phyloP scores from a whole-genome alignment of 306 rosid genomes.

The Medicago lupulina region DNA sequence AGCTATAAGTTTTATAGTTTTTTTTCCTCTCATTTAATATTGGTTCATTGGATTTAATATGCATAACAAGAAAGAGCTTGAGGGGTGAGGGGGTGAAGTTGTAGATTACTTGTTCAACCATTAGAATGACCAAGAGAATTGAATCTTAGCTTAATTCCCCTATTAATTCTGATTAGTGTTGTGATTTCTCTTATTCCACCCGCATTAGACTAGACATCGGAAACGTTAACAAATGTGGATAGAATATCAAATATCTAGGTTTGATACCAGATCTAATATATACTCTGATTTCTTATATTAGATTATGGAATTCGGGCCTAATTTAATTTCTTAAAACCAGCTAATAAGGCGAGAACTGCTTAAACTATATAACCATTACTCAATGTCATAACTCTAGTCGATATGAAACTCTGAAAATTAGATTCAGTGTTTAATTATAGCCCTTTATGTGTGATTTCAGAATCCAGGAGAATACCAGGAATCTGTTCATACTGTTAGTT shows the following conservation, averaged over 20 bases:
- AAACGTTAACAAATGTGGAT: not conserved
- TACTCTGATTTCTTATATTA: not conserved
- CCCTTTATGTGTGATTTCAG: constrained; percentile 50
- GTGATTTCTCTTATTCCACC: not conserved
- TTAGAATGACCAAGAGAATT: constrained; percentile 13
- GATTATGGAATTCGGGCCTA: not conserved
- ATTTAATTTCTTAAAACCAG: not conserved
- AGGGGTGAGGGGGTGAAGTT: constrained; percentile 9
- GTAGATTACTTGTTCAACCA: constrained; percentile 28
- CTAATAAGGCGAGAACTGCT: not conserved
- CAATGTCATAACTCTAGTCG: not conserved
- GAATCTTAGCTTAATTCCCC: constrained; percentile 1
- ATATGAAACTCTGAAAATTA: not conserved
- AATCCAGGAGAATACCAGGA: constrained; percentile 96
- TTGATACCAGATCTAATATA: not conserved
- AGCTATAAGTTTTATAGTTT: constrained; percentile 27
- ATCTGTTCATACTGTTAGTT: constrained; percentile 88
- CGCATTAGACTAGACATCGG: not conserved
- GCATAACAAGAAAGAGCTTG: not conserved
- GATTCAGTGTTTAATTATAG: constrained; percentile 13
- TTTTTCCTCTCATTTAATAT: constrained; percentile 17
- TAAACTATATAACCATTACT: not conserved
- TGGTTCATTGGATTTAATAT: not conserved
- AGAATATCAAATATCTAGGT: not conserved
- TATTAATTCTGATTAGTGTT: not conserved